Evolutionary conservation across 192 early-diverging fungal genomes (phyloP).

Genomic region (Glomus cerebriforme): DNA sequence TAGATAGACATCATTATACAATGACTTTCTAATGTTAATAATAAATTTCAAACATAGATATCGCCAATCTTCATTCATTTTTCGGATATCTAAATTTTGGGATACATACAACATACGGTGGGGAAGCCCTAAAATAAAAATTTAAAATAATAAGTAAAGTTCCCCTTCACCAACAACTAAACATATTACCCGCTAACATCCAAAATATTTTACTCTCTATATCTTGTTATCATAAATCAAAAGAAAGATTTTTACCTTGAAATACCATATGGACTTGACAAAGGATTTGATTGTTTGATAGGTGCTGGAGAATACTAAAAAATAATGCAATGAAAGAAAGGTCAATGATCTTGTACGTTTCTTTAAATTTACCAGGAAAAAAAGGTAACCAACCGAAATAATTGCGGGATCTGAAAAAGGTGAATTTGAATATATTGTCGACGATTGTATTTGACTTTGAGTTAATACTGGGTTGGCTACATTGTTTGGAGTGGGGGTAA

Average conservation of each 20-base stretch:
- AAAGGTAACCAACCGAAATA: slow-evolving; percentile 50
- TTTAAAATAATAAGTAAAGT: neutral
- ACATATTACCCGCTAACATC: neutral
- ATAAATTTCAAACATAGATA: neutral
- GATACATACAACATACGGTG: slow-evolving; percentile 12
- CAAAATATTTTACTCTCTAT: no score
- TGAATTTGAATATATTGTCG: slow-evolving; percentile 23
- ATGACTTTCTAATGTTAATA: neutral
- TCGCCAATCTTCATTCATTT: neutral
- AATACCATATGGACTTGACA: slow-evolving; percentile 26
- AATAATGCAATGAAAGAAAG: neutral
- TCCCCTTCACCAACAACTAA: neutral
- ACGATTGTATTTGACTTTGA: slow-evolving; percentile 16
- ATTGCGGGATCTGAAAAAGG: slow-evolving; percentile 60
- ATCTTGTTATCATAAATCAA: no score
- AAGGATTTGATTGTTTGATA: slow-evolving; percentile 7
- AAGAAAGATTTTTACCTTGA: neutral
- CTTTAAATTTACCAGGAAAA: neutral
- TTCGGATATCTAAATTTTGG: neutral
- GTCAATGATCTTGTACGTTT: neutral
- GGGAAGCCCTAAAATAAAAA: neutral
- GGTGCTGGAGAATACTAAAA: slow-evolving; percentile 11
- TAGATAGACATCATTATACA: neutral
- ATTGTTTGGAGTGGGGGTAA: slow-evolving; percentile 12
- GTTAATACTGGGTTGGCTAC: neutral